Conservation (phyloP, 73 alveolate species). For the Loxodes magnus region DNA sequence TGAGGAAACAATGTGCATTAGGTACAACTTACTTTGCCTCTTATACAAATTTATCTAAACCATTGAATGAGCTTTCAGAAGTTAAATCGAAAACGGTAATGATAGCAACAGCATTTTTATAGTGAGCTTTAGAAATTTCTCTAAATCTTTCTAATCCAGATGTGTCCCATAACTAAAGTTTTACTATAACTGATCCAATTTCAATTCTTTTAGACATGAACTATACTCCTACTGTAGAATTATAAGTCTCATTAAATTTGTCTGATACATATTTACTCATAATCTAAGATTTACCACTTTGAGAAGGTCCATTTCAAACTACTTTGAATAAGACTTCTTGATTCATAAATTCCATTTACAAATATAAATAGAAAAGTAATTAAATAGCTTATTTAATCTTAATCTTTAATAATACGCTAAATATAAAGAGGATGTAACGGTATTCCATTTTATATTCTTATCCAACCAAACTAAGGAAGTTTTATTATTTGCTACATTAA, state of each 20-base stretch:
- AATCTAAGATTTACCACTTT: conserved; percentile 71
- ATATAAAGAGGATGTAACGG: too few species aligned
- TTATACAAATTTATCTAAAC: too few species aligned
- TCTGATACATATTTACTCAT: conserved; percentile 71
- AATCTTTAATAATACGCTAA: too few species aligned
- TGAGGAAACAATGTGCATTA: too few species aligned
- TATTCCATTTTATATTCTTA: too few species aligned
- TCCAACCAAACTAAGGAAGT: too few species aligned
- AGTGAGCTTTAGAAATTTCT: conserved; percentile 45
- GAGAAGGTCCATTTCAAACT: conserved; percentile 70
- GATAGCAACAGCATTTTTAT: conserved; percentile 34
- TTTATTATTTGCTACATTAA: too few species aligned
- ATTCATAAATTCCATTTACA: too few species aligned
- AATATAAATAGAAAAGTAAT: too few species aligned
- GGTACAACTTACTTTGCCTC: too few species aligned
- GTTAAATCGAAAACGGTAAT: conserved; percentile 28
- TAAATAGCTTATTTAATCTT: too few species aligned
- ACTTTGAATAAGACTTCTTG: conserved; percentile 63
- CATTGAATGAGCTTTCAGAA: background rate
- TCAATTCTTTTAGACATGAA: conserved; percentile 38
- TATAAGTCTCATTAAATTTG: conserved; percentile 62
- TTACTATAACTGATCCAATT: conserved; percentile 30
- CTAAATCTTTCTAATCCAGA: conserved; percentile 56
- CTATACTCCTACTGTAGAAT: conserved; percentile 81
- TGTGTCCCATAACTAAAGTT: conserved; percentile 45